phyloP scores from a whole-genome alignment of 192 early-diverging fungal species.

The Pilobolus umbonatus region DNA sequence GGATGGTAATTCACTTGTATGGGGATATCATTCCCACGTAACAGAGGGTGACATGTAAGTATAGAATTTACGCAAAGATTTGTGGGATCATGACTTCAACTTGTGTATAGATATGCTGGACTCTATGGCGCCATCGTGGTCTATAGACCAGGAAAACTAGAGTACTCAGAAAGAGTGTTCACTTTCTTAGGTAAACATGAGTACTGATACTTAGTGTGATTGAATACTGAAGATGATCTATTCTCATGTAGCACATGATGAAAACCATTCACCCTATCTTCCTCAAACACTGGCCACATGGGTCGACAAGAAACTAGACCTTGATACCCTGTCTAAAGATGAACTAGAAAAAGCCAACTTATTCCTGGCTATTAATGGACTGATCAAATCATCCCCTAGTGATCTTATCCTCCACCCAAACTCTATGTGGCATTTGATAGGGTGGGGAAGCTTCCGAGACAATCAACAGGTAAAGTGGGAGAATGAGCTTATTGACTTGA shows the following conservation, averaged over 20 bases:
- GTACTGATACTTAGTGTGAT: not conserved
- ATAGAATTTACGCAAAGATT: not conserved
- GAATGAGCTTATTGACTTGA: not conserved
- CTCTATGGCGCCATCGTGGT: constrained; percentile 31
- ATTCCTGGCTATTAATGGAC: constrained; percentile 23
- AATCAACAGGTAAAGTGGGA: constrained; percentile 17
- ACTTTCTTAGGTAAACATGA: constrained; percentile 20
- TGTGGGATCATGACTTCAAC: not conserved
- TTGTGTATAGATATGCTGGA: constrained; percentile 19
- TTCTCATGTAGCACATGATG: constrained; percentile 11
- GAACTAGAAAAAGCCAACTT: constrained; percentile 14
- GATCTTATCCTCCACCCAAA: constrained; percentile 4
- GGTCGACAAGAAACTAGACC: not conserved
- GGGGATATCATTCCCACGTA: constrained; percentile 36
- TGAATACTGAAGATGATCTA: not conserved
- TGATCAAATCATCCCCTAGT: constrained; percentile 2
- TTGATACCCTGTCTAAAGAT: too few species aligned
- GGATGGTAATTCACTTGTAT: constrained; percentile 30
- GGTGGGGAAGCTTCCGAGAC: constrained; percentile 25
- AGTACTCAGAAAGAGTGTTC: constrained; percentile 22
- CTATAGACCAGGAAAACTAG: constrained; percentile 18
- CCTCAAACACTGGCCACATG: constrained; percentile 10
- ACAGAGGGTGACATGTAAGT: constrained; percentile 29
- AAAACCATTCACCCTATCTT: constrained; percentile 27
- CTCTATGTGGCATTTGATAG: constrained; percentile 25